Evolutionary conservation across 352 stramenopile species (phyloP).

Genomic region (Phytophthora europaea): DNA sequence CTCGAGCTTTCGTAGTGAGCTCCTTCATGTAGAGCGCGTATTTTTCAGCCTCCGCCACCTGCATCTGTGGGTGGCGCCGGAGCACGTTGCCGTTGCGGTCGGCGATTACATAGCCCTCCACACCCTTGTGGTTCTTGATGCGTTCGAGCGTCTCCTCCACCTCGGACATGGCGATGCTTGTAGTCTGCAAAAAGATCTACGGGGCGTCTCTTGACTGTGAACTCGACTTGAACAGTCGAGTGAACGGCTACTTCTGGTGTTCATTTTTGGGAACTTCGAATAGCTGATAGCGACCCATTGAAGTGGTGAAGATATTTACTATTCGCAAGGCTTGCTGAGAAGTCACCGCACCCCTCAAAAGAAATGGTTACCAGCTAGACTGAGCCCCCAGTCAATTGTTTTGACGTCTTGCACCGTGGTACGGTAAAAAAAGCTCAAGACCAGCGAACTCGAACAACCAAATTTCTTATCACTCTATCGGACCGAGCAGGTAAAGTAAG

Average conservation of each 20-base stretch:
- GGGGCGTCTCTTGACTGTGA: constrained; percentile 6
- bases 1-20: constrained; percentile 90
- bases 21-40: constrained; percentile 94
- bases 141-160: constrained; percentile 96
- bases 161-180: constrained; percentile 71
- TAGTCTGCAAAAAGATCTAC: constrained; percentile 21
- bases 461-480: neutral
- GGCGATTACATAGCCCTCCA: constrained; percentile 96
- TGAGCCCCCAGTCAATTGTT: too few relatives aligned
- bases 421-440: too few relatives aligned
- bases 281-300: too few relatives aligned
- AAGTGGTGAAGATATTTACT: too few relatives aligned
- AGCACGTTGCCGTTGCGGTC: constrained; percentile 93
- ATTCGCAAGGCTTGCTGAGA: too few relatives aligned
- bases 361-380: too few relatives aligned
- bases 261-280: too few relatives aligned
- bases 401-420: too few relatives aligned
- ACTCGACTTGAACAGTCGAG: neutral
- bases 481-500: too few relatives aligned
- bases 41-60: constrained; percentile 90
- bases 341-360: too few relatives aligned
- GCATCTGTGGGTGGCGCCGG: constrained; percentile 91
- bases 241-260: too few relatives aligned
- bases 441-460: neutral
- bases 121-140: constrained; percentile 95